These are phyloP conservation scores for Fusarium cyanostomum DNA, from an alignment of 2,329 filamentous ascomycete genomes.

Conservation along the genomic window DNA sequence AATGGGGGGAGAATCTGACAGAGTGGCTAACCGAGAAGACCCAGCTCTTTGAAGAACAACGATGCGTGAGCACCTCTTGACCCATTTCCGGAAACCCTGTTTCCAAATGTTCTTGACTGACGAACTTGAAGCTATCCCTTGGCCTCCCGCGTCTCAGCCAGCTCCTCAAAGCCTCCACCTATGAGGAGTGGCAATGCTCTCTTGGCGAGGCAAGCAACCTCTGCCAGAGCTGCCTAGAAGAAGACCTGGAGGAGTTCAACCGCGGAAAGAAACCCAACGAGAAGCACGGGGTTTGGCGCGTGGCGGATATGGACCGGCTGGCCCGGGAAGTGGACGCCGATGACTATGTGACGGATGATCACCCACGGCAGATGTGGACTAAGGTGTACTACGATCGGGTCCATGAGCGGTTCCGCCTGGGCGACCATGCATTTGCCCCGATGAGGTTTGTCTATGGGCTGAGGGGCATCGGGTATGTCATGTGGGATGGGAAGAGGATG, in stretches of 20 bases:
- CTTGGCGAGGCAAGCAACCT: constrained; percentile 10
- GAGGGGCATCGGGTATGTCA: constrained; percentile 33
- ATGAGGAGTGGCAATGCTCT: constrained; percentile 32
- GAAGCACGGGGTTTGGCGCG: constrained; percentile 13
- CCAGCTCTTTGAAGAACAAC: constrained; percentile 33
- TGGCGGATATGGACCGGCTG: constrained; percentile 33
- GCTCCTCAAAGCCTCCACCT: constrained; percentile 26
- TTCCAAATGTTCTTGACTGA: not conserved
- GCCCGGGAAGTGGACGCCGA: constrained; percentile 27
- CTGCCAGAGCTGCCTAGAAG: constrained; percentile 22
- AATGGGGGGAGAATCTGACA: constrained; percentile 34
- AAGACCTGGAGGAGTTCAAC: constrained; percentile 32
- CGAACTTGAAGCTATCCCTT: constrained; percentile 25
- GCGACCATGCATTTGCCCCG: constrained; percentile 21
- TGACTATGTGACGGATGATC: constrained; percentile 20
- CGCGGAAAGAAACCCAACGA: constrained; percentile 1
- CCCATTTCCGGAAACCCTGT: not conserved
- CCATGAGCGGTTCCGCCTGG: constrained; percentile 27
- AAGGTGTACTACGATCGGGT: constrained; percentile 28
- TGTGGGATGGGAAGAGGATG: constrained; percentile 37
- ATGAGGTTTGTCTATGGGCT: constrained; percentile 35
- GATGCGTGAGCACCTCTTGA: constrained; percentile 20
- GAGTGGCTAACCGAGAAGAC: constrained; percentile 32
- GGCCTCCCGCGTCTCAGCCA: constrained; percentile 19
- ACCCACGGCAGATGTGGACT: constrained; percentile 32